Evolutionary conservation across 257 asterid species (phyloP).

Genomic region (Osmanthus fragrans): DNA sequence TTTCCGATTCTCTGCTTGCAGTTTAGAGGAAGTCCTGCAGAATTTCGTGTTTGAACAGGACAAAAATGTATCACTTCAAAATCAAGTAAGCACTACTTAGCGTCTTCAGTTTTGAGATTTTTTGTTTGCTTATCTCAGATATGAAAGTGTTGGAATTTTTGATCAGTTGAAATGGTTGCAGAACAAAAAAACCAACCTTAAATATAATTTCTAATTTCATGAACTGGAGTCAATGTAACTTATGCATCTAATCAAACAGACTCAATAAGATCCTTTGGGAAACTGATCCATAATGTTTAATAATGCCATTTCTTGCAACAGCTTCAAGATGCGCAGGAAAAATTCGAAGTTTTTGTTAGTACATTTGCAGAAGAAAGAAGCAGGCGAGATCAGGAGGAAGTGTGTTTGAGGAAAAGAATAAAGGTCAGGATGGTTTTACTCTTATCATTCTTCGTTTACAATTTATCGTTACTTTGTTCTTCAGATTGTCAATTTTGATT

Average conservation of each 20-base stretch:
- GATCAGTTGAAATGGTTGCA: no score
- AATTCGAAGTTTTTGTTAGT: constrained; percentile 34
- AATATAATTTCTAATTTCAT: no score
- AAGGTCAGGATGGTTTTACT: constrained; percentile 28
- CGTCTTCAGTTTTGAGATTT: no score
- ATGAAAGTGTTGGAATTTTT: no score
- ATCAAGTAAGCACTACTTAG: constrained; percentile 28
- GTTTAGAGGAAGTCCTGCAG: constrained; percentile 30
- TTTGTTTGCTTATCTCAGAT: neutral
- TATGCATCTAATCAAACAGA: neutral
- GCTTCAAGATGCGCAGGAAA: constrained; percentile 36
- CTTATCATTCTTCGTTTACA: neutral
- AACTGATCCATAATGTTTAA: neutral
- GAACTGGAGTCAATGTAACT: no score
- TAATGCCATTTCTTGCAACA: constrained; percentile 17
- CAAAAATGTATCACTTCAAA: constrained; percentile 32
- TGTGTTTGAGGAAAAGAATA: constrained; percentile 42
- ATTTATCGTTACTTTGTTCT: neutral
- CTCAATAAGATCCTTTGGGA: neutral
- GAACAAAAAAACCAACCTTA: no score
- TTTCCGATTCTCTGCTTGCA: constrained; percentile 22
- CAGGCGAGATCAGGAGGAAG: constrained; percentile 46
- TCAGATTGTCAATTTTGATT: neutral
- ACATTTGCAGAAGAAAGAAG: constrained; percentile 44
- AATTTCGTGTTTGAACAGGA: constrained; percentile 40